Base-by-base conservation (phyloP, 1,139 yeast genomes). In the Blastobotrys apis region DNA sequence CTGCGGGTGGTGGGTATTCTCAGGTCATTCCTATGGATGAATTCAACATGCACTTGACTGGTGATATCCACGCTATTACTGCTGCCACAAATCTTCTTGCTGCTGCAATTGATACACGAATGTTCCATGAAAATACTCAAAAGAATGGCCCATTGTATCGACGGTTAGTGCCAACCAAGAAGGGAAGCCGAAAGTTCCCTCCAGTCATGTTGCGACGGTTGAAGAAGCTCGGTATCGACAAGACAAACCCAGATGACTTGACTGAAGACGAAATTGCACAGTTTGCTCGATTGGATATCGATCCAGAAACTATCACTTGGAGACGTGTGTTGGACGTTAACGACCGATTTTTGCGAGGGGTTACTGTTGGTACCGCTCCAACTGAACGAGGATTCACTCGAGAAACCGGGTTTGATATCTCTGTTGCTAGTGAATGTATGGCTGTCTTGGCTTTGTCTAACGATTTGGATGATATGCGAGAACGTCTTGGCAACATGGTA, bases 1-100 rank as follows among this genome's bases (percentile, higher is more conserved):
- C 98, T 51, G 97, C 98, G 17, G 98, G 98, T 62, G 98, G 98
- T 64, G 98, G 98, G 50, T 92, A 90, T 69, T 82, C 97, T 5
- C 97, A 92, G 70, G 97, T 92, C 39, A 88, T 92, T 61, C 98
- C 98, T 53, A 92, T 92, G 98, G 97, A 92, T 67, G 97, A 92
- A 68, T 92, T 92, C 75, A 92, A 92, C 72, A 80, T 92, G 88
- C 98, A 92, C 67, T 79, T 92, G 55, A 92, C 98, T 43, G 98
- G 98, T 64, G 98, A 92, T 66, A 92, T 92, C 58, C 98, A 92
- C 66, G 98, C 98, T 44, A 87, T 92, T 55, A 81, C 95, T 47
- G 92, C 90, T 74, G 97, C 98, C 46, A 90, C 87, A 65, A 92
- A 92, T 68, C 72, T 92, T 63, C 75, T 92, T 55, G 97, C 97